Evolutionary conservation across 2,329 filamentous ascomycete genomes (phyloP), one percentile per base, ranked within the genome.

Genomic region (Aureobasidium sp.): DNA sequence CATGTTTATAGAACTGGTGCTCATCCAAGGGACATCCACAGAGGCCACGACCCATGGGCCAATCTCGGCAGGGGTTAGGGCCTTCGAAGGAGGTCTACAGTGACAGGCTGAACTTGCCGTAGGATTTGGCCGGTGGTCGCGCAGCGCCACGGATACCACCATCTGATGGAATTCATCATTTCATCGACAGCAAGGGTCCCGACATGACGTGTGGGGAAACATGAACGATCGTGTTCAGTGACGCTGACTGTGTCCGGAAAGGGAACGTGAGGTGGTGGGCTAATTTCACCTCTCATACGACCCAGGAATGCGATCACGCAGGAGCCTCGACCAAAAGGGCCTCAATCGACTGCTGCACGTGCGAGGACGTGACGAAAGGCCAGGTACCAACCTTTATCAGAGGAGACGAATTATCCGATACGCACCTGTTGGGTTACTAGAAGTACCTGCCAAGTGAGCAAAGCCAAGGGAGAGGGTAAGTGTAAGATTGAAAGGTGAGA

Each of bases 181-280:
- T 63, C 55, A 53, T 55, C 25, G 36, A 45, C 53, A 45, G 62
- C 62, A 63, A 60, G 62, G 62, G 62, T 55, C 53, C 52, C 34
- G 11, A 25, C n/a, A 58, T 63, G 53, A 60, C 62, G 55, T 59
- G 29, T 44, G 42, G 42, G 25, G 34, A 11, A 20, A 48, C 48
- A n/a, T 37, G 48, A 48, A 49, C 29, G 56, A 51, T 48, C 45
- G 22, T 20, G 14, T 14, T 9, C 4, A 36, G 36, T 44, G 29
- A 36, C 41, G 37, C n/a, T 31, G 17, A 25, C 39, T 42, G 45
- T 25, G 15, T 44, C 61, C 61, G 41, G 31, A 53, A 47, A 36
- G 56, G 55, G 47, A 39, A 39, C 27, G 20, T 55, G 15, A 51
- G 62, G 48, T 63, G 62, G 62, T 63, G 55, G 62, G 56, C 62